Evolutionary conservation across 129 eudicot species (phyloP).

Genomic region (Cynara cardunculus): DNA sequence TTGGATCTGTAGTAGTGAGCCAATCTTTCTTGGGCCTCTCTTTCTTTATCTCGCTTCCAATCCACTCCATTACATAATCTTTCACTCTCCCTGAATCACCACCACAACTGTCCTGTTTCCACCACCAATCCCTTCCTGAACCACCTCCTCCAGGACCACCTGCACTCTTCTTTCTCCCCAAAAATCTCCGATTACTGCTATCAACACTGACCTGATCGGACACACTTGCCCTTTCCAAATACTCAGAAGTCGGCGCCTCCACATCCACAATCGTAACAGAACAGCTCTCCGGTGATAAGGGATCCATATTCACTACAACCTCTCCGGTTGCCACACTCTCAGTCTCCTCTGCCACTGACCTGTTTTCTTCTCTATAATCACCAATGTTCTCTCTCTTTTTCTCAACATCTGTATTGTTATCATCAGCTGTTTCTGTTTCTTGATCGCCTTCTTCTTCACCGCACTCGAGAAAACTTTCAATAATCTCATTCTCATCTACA

Average conservation of each 20-base stretch:
- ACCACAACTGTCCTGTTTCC: slow-evolving; percentile 82
- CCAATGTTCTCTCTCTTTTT: slow-evolving; percentile 27
- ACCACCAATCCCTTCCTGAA: slow-evolving; percentile 94
- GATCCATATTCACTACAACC: slow-evolving; percentile 57
- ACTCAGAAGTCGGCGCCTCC: slow-evolving; percentile 62
- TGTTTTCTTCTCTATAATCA: slow-evolving; percentile 47
- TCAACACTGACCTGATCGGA: slow-evolving; percentile 75
- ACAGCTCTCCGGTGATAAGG: slow-evolving; percentile 50
- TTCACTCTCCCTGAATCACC: slow-evolving; percentile 89
- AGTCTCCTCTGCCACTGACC: slow-evolving; percentile 65
- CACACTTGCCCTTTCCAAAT: slow-evolving; percentile 60
- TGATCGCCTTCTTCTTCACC: slow-evolving; percentile 50
- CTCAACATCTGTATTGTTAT: slow-evolving; percentile 28
- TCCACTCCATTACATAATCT: slow-evolving; percentile 98
- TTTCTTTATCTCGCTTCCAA: slow-evolving; percentile 93
- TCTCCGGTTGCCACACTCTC: slow-evolving; percentile 75
- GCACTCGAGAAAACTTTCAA: slow-evolving; percentile 43
- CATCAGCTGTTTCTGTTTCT: slow-evolving; percentile 29
- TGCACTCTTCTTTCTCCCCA: slow-evolving; percentile 55
- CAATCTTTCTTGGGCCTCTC: slow-evolving; percentile 78
- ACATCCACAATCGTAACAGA: slow-evolving; percentile 40
- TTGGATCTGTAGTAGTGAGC: slow-evolving; percentile 41
- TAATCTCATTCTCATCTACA: slow-evolving; percentile 43
- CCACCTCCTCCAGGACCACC: slow-evolving; percentile 36
- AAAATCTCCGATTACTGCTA: slow-evolving; percentile 47